Evolutionary conservation across 1,284 basidiomycete species (phyloP), one percentile per base, ranked within the genome.

Genomic region (Sutorius eximius): DNA sequence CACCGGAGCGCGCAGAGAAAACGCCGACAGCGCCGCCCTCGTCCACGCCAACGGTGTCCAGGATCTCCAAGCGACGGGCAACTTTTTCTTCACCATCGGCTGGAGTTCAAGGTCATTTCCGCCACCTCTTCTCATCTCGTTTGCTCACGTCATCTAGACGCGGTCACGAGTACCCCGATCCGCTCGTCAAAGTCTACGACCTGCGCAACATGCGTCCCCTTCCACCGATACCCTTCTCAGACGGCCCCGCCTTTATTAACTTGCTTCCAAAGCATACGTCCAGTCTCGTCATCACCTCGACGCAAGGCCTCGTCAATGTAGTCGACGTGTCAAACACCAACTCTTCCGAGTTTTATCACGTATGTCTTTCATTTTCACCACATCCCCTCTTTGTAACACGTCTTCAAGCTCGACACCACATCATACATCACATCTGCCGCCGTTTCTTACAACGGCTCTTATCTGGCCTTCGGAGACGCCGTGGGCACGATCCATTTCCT

Each of bases 171-270:
- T 82, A 91, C 49, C 89, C 93, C 0, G 96, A 98, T 70, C 91
- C 94, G 2, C 77, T 97, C 27, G 91, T 99, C 61, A 96, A 97
- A 72, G 81, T 98, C 11, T 97, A 92, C 68, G 96, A 99, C 70
- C 69, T 94, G 27, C 86, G 96, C 30, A 89, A 82, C 40, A 82
- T 98, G 75, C 85, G 87, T 34, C 78, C 91, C 3, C 81, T 89
- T 29, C 85, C 86, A 0, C 93, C 95, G 0, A 82, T 98, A 34
- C 86, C 92, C 1, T 98, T 98, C 68, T 85, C 93, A 3, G 83
- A 87, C 32, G 91, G 92, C 1, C 95, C 96, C 0, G 85, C 93
- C 0, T 93, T 95, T 66, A 87, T 97, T 59, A 86, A 90, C 52
- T 73, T 91, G 36, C 80, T 98, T 42, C 94, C 96, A 1, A 89